phyloP scores from a whole-genome alignment of 169 alveolate species.

The Perkinsus marinus region DNA sequence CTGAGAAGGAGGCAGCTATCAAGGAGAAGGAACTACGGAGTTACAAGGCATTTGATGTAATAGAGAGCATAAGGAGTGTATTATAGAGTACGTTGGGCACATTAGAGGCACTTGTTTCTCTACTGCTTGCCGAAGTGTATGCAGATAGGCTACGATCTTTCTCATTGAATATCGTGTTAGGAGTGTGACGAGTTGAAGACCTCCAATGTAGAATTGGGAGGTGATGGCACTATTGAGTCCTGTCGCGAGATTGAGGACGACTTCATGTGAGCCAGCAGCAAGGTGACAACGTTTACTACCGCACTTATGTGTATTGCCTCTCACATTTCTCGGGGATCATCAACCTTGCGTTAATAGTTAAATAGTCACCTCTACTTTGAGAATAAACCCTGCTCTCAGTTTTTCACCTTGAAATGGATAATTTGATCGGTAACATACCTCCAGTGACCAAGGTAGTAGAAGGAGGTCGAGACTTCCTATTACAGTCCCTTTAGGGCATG shows the following conservation, averaged over 20 bases:
- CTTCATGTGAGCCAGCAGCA: not conserved
- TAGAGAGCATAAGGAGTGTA: too few species aligned
- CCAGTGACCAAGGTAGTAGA: constrained; percentile 22
- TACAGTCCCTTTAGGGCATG: not conserved
- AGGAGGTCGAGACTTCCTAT: not conserved
- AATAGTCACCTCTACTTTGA: too few species aligned
- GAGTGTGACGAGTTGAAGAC: not conserved
- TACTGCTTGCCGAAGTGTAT: too few species aligned
- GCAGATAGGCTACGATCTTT: not conserved
- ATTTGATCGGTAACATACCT: constrained; percentile 21
- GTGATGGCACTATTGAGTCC: constrained; percentile 21
- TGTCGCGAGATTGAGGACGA: constrained; percentile 22
- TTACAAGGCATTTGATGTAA: not conserved
- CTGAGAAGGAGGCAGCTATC: not conserved
- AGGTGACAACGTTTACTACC: not conserved
- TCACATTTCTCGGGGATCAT: not conserved
- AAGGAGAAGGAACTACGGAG: not conserved
- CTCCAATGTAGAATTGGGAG: not conserved
- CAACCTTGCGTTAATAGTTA: too few species aligned
- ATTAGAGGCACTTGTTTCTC: too few species aligned
- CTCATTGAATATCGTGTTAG: not conserved
- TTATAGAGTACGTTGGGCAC: too few species aligned
- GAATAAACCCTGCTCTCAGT: not conserved
- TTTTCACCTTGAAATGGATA: constrained; percentile 1
- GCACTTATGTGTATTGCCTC: not conserved